Evolutionary conservation across 305 asterid genomes (phyloP), one percentile per base, ranked within the genome.

Genomic region (Fraxinus xanthoxyloides): DNA sequence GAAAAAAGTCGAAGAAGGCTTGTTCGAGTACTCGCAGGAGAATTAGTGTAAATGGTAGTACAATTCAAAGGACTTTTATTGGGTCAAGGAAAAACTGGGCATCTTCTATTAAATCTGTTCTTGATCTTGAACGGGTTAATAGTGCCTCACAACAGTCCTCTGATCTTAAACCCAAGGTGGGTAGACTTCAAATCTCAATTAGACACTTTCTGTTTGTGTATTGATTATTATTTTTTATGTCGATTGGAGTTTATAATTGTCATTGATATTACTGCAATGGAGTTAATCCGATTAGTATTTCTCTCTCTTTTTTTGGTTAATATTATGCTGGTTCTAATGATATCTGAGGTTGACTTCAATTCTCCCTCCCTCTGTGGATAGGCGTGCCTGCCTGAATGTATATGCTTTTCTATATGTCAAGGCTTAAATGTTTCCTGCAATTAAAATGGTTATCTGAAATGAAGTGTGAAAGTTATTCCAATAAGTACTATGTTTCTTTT

Each of bases 141-240:
- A 77, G 70, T 85, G 87, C 74, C 79, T 80, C 86, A 3, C 38
- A 56, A 23, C 82, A 77, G 56, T 36, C 87, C 54, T 65, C 87
- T 84, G 88, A 83, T 81, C 86, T 81, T 30, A 89, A 89, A 80
- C 86, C 85, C 3, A 67, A 90, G 94, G 94, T 90, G 56, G 89
- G 46, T 79, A 80, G 67, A 76, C 26, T 65, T 34, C 30, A 69
- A 38, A 63, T 7, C 43, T 76, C 73, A 77, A 6, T 61, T 61
- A 43, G 54, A 54, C 26, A 48, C 31, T n/a, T 26, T 40, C 56
- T 72, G 48, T 15, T 72, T 43, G 34, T 15, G 61, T 26, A 61
- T 67, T 61, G 4, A 61, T 21, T 61, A 1, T 24, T 4, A 17
- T n/a, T 51, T 51, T 56, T 56, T 17, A 56, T 65, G 72, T 65